Evolutionary conservation across 768 basidiomycete genomes (phyloP).

Genomic region (Russula earlei): DNA sequence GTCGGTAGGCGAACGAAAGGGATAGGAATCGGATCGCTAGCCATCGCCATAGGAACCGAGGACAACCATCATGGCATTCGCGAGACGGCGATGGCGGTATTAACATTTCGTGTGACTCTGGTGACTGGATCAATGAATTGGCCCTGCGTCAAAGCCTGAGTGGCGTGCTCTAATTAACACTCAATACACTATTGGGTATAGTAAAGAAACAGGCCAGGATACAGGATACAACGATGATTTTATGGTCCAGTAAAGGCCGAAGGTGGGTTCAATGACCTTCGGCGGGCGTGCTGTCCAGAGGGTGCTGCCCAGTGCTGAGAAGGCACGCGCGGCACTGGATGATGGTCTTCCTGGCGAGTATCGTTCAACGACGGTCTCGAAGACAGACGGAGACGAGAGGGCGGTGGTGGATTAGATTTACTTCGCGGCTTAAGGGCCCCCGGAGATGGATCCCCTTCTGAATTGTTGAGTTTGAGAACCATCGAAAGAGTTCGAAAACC

Average conservation of each 20-base stretch:
- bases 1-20: too few species aligned
- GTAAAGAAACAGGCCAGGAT: background rate
- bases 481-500: background rate
- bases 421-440: background rate
- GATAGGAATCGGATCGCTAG: too few species aligned
- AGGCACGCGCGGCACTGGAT: constrained; percentile 15
- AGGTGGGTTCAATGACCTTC: background rate
- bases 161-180: too few species aligned
- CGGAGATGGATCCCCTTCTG: background rate
- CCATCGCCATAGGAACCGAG: too few species aligned
- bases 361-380: background rate
- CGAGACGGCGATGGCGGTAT: too few species aligned
- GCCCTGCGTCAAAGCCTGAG: too few species aligned
- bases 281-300: background rate
- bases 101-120: too few species aligned
- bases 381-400: constrained; percentile 6
- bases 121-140: too few species aligned
- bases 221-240: background rate
- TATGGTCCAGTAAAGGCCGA: background rate
- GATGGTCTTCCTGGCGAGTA: background rate
- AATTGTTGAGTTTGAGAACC: background rate
- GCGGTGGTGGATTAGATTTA: constrained; percentile 14
- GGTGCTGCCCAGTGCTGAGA: background rate
- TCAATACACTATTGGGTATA: constrained; percentile 1
- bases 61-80: too few species aligned